These are phyloP conservation scores for Medicago lupulina DNA, from an alignment of 306 rosid genomes.

Conservation along the genomic window DNA sequence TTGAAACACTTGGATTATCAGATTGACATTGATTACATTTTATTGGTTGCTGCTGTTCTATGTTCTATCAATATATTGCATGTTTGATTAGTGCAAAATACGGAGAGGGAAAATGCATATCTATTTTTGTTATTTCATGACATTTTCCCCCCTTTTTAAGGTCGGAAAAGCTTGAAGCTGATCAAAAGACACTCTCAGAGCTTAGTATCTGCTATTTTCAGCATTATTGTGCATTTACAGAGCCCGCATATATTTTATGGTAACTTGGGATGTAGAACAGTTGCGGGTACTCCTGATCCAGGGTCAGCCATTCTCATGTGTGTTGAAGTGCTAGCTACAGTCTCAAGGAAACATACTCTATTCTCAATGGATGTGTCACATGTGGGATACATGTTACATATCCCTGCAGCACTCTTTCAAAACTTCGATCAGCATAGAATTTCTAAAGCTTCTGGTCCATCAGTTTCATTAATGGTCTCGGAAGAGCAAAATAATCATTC, in stretches of 20 bases:
- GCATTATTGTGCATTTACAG: conserved; percentile 77
- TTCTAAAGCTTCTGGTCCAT: conserved; percentile 51
- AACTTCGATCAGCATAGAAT: conserved; percentile 61
- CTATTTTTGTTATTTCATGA: conserved; percentile 36
- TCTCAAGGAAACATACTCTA: conserved; percentile 72
- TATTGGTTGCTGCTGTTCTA: conserved; percentile 32
- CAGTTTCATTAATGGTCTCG: conserved; percentile 43
- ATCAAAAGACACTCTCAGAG: conserved; percentile 80
- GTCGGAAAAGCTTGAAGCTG: conserved; percentile 71
- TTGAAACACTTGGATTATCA: conserved; percentile 18
- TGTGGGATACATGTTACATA: conserved; percentile 72
- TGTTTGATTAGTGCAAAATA: conserved; percentile 16
- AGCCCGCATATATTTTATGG: conserved; percentile 65
- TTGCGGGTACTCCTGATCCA: conserved; percentile 67
- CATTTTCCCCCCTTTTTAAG: conserved; percentile 48
- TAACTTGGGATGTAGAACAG: conserved; percentile 45
- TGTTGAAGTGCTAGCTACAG: conserved; percentile 76
- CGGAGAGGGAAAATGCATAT: conserved; percentile 23
- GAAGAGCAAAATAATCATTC: conserved; percentile 50
- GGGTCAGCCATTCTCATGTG: conserved; percentile 93
- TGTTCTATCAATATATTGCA: conserved; percentile 15
- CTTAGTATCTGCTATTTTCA: conserved; percentile 65
- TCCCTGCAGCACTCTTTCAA: conserved; percentile 82
- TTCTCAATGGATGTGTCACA: conserved; percentile 74
- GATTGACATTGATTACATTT: conserved; percentile 18